These are phyloP conservation scores for Gastrodia elata DNA, from an alignment of 106 monocot genomes.

Conservation along the genomic window DNA sequence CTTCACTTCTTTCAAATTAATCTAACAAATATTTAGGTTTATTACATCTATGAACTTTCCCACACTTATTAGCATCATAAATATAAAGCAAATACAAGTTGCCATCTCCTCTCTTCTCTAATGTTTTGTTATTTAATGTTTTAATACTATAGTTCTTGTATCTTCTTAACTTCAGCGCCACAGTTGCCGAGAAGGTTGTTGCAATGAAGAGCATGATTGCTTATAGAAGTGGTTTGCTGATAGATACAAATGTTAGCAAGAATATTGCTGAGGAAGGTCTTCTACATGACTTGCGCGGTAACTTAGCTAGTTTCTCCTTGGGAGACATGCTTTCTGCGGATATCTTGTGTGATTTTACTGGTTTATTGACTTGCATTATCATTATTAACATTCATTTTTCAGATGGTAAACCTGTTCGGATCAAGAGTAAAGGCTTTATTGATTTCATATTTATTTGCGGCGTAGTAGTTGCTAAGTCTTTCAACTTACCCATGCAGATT, in stretches of 20 bases:
- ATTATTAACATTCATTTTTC: conserved; percentile 18
- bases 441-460: conserved; percentile 87
- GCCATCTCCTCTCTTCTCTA: too few relatives aligned
- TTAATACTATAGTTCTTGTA: neutral
- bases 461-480: conserved; percentile 54
- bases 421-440: conserved; percentile 72
- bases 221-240: conserved; percentile 87
- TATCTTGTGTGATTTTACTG: neutral
- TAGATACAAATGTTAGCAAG: conserved; percentile 63
- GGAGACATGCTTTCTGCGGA: neutral
- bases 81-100: too few relatives aligned
- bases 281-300: conserved; percentile 60
- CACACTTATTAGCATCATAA: too few relatives aligned
- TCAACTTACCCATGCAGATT: conserved; percentile 83
- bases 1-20: too few relatives aligned
- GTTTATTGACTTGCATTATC: neutral
- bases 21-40: too few relatives aligned
- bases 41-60: too few relatives aligned
- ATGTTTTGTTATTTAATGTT: too few relatives aligned
- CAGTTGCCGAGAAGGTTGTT: conserved; percentile 64
- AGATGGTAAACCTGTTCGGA: conserved; percentile 65
- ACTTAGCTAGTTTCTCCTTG: neutral
- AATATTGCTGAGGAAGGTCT: conserved; percentile 76
- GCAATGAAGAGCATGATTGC: conserved; percentile 92
- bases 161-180: conserved; percentile 48